Evolutionary conservation across 2,329 filamentous ascomycete genomes (phyloP), one percentile per base, ranked within the genome.

Genomic region (Cladosporium sp.): DNA sequence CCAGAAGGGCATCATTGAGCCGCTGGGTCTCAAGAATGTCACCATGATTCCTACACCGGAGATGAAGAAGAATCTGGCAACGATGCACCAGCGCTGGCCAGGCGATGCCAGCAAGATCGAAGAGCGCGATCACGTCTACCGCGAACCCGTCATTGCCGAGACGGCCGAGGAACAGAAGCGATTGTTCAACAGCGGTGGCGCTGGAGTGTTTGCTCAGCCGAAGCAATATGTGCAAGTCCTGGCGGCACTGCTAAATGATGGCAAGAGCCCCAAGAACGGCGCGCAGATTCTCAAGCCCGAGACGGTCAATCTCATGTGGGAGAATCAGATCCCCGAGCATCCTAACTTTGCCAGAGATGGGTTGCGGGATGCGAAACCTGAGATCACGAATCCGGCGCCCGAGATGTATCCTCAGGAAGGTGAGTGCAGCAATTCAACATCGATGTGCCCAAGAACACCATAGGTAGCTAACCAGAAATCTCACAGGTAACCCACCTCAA

Each of bases 151-250:
- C 0, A 60, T 71, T n/a, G 70, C 66, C 4, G 64, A 70, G 4
- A 70, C 67, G 1, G 61, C 72, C 9, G 66, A 73, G 6, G 71
- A 80, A 39, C 67, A 69, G 42, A 65, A 67, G 3, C 51, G 53
- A 3, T 63, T 78, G 9, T 77, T 84, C 62, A 75, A 84, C 60
- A 78, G 75, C 38, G 84, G 79, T 4, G 84, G 83, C 4, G 82
- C 74, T 3, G 83, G 83, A 2, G 69, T 78, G 41, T 86, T 79
- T 59, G 77, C 79, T 2, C 70, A 67, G 53, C 80, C 82, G 0
- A 71, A 72, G 7, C 82, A 86, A 39, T 86, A 84, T 57, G 71
- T 72, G 50, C 75, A 80, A 79, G 73, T 86, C 18, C 72, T 88
- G 3, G 74, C 80, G 0, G 72, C 76, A 0, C 67, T 88, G 1